Evolutionary conservation across 1,284 basidiomycete species (phyloP), one percentile per base, ranked within the genome.

Genomic region (Microbotryum saponariae): DNA sequence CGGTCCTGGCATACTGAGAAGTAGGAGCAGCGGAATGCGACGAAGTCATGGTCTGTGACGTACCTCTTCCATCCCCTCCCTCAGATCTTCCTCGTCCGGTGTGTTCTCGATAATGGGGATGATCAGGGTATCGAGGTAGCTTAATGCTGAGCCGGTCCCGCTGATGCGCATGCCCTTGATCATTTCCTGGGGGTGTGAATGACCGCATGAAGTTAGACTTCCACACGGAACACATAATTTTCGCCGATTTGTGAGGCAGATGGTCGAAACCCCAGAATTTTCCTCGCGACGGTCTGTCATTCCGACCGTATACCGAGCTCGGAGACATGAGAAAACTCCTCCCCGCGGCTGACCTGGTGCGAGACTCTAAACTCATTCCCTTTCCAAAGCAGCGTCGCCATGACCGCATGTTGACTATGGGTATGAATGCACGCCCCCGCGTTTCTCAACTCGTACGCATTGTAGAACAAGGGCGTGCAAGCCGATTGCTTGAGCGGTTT

Each of bases 51-150:
- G 14, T 12, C 20, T 20, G 4, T 23, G 3, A 71, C 76, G 52
- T 56, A 78, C 78, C 57, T 82, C 81, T 2, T 83, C 87, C 88
- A 91, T 91, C 64, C 86, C 85, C 48, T 88, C 87, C 60, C 85
- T 87, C 63, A 91, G 78, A 73, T 91, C 89, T 74, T 90, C 88
- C 74, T 91, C 89, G 63, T 87, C 80, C 6, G 89, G 88, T 3
- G 89, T 91, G 72, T 91, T 91, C 70, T 89, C 85, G 64, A 91
- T 91, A 71, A 91, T 91, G 0, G 88, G 89, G 6, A 91, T 79
- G 61, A 83, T 83, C n/a, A 91, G 80, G 3, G 87, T 90, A 75
- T 91, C 88, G 58, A 89, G 82, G 76, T 88, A 91, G 2, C 86
- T 85, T 63, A 90, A 74, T 0, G 88, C 82, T 33, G 78, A 76